These are phyloP conservation scores for Austropuccinia psidii DNA, from an alignment of 1,284 basidiomycete genomes.

Conservation along the genomic window DNA sequence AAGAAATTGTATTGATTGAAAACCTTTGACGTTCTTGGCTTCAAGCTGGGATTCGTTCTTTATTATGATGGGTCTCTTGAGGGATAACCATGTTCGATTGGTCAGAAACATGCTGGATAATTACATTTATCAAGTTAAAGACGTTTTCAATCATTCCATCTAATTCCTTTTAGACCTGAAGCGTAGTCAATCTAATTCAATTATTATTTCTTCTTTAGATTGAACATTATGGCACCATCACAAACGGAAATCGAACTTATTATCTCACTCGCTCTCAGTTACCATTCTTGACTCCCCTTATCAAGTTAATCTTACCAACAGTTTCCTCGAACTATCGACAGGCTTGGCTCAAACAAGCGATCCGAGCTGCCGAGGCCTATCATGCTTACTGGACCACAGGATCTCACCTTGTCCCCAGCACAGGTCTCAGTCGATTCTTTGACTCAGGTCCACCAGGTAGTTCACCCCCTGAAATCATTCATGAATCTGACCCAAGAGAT, in stretches of 20 bases:
- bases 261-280: slow-evolving; percentile 31
- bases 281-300: slow-evolving; percentile 17
- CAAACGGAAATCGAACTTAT: slow-evolving; percentile 29
- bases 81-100: slow-evolving; percentile 24
- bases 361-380: slow-evolving; percentile 21
- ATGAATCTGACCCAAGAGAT: slow-evolving; percentile 18
- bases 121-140: slow-evolving; percentile 24
- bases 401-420: background rate
- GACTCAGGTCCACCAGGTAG: slow-evolving; percentile 18
- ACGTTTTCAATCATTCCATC: background rate
- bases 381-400: slow-evolving; percentile 11
- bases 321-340: background rate
- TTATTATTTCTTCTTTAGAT: background rate
- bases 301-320: slow-evolving; percentile 17
- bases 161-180: too few relatives aligned
- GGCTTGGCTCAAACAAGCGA: background rate
- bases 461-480: slow-evolving; percentile 18
- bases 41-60: slow-evolving; percentile 33
- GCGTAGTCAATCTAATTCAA: background rate
- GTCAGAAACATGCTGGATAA: slow-evolving; percentile 35
- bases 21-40: too few relatives aligned
- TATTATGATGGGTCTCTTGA: slow-evolving; percentile 17
- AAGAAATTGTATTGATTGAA: too few relatives aligned
- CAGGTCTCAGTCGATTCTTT: slow-evolving; percentile 32
- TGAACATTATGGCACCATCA: slow-evolving; percentile 25